Conservation (phyloP, 129 eudicot genomes). For the Pulicaria dysenterica region DNA sequence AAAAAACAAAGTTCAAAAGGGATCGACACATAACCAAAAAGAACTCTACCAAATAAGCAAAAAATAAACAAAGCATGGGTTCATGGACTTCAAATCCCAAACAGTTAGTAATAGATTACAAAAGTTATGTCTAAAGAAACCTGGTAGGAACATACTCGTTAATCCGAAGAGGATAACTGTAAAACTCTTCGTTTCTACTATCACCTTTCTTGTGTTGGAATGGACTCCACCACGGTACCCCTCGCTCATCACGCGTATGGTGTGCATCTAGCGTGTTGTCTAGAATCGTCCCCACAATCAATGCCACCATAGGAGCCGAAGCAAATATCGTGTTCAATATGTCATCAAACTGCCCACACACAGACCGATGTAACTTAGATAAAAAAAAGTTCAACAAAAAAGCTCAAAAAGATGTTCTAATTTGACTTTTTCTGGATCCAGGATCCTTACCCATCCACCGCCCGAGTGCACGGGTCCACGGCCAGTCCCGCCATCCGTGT, state of each 20-base stretch:
- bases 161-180: conserved; percentile 72
- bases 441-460: conserved; percentile 78
- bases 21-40: not conserved
- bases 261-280: conserved; percentile 76
- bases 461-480: conserved; percentile 72
- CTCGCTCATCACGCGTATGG: conserved; percentile 58
- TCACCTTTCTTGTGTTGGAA: conserved; percentile 86
- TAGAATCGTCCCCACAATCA: conserved; percentile 61
- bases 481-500: conserved; percentile 53
- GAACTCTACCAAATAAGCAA: conserved; percentile 14
- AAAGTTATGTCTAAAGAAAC: conserved; percentile 44
- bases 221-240: conserved; percentile 86
- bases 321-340: conserved; percentile 83
- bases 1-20: not conserved
- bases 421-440: not conserved
- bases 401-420: not conserved
- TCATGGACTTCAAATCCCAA: not conserved
- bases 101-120: conserved; percentile 10
- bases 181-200: conserved; percentile 87
- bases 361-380: not conserved
- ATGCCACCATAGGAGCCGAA: conserved; percentile 76
- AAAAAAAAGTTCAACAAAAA: not conserved
- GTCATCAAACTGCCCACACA: conserved; percentile 70
- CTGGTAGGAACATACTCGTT: conserved; percentile 64
- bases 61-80: conserved; percentile 19